A percentile compares a stretch with the other conserved stretches of the same genome.
phyloP scores from a whole-genome alignment of 768 basidiomycete species.

The Hortiboletus campestris region DNA sequence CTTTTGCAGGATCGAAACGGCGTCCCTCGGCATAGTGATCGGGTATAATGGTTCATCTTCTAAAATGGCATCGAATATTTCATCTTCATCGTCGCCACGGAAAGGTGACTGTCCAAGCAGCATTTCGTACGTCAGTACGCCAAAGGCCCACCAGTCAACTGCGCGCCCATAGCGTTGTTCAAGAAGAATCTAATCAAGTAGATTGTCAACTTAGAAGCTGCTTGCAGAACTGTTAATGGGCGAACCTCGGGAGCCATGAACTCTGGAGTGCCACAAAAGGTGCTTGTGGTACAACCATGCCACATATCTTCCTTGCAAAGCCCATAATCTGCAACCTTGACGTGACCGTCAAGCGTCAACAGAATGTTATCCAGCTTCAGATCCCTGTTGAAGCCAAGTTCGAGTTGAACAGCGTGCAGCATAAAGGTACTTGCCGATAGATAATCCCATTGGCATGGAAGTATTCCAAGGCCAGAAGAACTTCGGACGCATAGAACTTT shows the following conservation, averaged over 20 bases:
- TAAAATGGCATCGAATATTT: constrained; percentile 98
- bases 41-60: constrained; percentile 99
- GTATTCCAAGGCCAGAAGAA: constrained; percentile 92
- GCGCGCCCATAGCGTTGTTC: constrained; percentile 98
- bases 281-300: constrained; percentile 93
- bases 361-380: constrained; percentile 98
- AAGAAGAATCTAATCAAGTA: constrained; percentile 74
- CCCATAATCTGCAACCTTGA: constrained; percentile 99
- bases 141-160: constrained; percentile 99
- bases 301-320: constrained; percentile 99
- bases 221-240: background rate
- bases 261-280: constrained; percentile 99
- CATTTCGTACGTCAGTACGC: constrained; percentile 99
- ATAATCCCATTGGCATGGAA: constrained; percentile 99
- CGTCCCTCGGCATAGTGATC: constrained; percentile 98
- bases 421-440: constrained; percentile 67
- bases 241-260: constrained; percentile 99
- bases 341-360: constrained; percentile 93
- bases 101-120: constrained; percentile 97
- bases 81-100: constrained; percentile 98
- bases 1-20: constrained; percentile 93
- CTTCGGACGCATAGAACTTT: constrained; percentile 98
- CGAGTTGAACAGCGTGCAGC: background rate
- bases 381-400: constrained; percentile 55
- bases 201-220: background rate